Conservation (phyloP, 2,329 filamentous ascomycete species). For the Colletotrichum lupini region DNA sequence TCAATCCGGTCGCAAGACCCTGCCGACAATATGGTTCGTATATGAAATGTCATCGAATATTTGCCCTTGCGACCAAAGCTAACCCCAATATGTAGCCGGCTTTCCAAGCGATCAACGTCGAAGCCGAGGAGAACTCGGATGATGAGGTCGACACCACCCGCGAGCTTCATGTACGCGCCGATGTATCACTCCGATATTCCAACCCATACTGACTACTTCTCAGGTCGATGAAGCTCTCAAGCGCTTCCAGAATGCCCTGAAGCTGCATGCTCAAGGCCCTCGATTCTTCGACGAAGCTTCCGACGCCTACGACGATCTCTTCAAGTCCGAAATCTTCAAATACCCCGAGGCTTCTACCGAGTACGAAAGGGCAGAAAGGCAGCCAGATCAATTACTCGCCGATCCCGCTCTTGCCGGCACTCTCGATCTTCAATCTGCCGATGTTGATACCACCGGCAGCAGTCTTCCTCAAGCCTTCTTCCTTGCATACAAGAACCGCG, state of each 20-base stretch:
- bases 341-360: slow-evolving; percentile 90
- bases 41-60: background rate
- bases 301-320: slow-evolving; percentile 85
- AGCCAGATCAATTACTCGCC: slow-evolving; percentile 60
- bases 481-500: slow-evolving; percentile 94
- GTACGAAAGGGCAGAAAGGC: slow-evolving; percentile 76
- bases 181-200: too few species aligned
- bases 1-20: background rate
- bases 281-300: slow-evolving; percentile 79
- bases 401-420: slow-evolving; percentile 61
- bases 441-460: slow-evolving; percentile 80
- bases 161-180: slow-evolving; percentile 79
- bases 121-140: slow-evolving; percentile 89
- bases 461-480: slow-evolving; percentile 91
- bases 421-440: slow-evolving; percentile 67
- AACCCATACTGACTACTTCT: background rate
- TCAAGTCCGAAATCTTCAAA: slow-evolving; percentile 92
- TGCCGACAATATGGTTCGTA: slow-evolving; percentile 22
- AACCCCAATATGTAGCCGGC: slow-evolving; percentile 58
- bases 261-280: slow-evolving; percentile 89
- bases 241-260: slow-evolving; percentile 90
- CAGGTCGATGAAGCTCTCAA: slow-evolving; percentile 95
- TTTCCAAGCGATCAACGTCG: slow-evolving; percentile 92
- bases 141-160: slow-evolving; percentile 95
- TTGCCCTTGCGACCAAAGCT: background rate